Conservation (phyloP, 805 yeast genomes). For the Clavispora fructus region DNA sequence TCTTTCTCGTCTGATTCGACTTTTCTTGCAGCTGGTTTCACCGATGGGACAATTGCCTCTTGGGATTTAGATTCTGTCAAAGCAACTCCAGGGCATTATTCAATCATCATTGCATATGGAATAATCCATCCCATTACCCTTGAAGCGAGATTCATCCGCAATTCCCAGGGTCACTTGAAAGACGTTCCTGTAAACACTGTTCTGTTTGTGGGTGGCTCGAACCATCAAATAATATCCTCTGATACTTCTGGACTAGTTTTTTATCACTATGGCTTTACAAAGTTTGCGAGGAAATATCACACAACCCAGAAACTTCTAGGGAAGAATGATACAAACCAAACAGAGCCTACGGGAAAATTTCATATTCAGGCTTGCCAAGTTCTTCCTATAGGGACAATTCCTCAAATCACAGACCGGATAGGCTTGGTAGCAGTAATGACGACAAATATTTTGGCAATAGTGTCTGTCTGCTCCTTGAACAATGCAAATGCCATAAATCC, state of each 20-base stretch:
- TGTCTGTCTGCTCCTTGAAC: conserved; percentile 48
- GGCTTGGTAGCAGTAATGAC: conserved; percentile 62
- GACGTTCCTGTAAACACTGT: conserved; percentile 21
- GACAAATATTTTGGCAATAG: conserved; percentile 42
- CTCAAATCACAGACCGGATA: conserved; percentile 49
- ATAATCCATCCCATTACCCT: conserved; percentile 9
- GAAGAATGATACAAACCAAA: conserved; percentile 20
- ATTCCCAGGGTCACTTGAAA: conserved; percentile 26
- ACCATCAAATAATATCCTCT: conserved; percentile 24
- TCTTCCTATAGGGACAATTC: conserved; percentile 57
- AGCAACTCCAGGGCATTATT: neutral
- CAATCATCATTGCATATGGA: conserved; percentile 28
- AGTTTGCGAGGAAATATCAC: conserved; percentile 47
- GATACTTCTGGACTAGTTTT: conserved; percentile 43
- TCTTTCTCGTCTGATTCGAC: conserved; percentile 65
- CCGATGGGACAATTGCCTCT: conserved; percentile 55
- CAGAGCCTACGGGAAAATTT: conserved; percentile 9
- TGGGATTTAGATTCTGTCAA: conserved; percentile 49
- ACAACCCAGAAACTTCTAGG: conserved; percentile 52
- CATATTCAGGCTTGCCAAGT: conserved; percentile 31
- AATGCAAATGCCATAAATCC: conserved; percentile 20
- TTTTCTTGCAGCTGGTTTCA: conserved; percentile 63
- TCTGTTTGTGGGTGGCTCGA: conserved; percentile 24
- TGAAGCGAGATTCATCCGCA: conserved; percentile 19
- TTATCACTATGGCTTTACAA: conserved; percentile 58